Evolutionary conservation across 2,329 filamentous ascomycete genomes (phyloP), one percentile per base, ranked within the genome.

Genomic region (Aspergillus tubingensis): DNA sequence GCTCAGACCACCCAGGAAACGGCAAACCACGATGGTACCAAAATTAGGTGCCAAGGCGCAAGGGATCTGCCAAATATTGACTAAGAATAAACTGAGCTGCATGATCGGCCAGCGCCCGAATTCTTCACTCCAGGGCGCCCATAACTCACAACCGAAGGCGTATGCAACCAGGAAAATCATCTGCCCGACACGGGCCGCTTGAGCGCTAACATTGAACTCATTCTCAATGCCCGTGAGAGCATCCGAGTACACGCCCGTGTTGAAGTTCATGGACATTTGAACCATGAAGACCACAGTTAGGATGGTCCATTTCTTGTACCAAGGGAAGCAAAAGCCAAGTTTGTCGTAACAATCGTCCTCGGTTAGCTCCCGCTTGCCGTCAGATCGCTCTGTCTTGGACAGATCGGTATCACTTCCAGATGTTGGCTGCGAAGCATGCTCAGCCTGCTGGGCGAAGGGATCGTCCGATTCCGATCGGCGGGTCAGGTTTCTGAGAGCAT

Each of bases 81-180:
- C 90, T 8, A 95, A 79, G 65, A 89, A 83, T 56, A 95, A 77
- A 38, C 87, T 90, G 25, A 83, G 77, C 80, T 94, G 91, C 23
- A 94, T 81, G 59, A 95, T 84, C 2, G 88, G 88, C 80, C 87
- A 90, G 53, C 91, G 86, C 23, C 91, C 91, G 53, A 94, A 81
- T 70, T 95, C 91, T 73, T 96, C 91, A 50, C 86, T 90, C 90
- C 91, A 95, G 0, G 91, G 91, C 0, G 91, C 91, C 91, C 91
- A 95, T 0, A 94, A 82, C 75, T 95, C 91, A 73, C 91, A 95
- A 32, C 91, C 91, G 72, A 95, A 93, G 38, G 91, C 91, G 73
- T 96, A 95, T 2, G 88, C 76, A 52, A 95, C 83, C 39, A 96
- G 78, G 77, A 94, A 95, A 64, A 92, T 85, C 78, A 90, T 88